A percentile compares a stretch with the other conserved stretches of the same genome.
Evolutionary conservation across 257 asterid species (phyloP).

Genomic region (Solanum rostratum): DNA sequence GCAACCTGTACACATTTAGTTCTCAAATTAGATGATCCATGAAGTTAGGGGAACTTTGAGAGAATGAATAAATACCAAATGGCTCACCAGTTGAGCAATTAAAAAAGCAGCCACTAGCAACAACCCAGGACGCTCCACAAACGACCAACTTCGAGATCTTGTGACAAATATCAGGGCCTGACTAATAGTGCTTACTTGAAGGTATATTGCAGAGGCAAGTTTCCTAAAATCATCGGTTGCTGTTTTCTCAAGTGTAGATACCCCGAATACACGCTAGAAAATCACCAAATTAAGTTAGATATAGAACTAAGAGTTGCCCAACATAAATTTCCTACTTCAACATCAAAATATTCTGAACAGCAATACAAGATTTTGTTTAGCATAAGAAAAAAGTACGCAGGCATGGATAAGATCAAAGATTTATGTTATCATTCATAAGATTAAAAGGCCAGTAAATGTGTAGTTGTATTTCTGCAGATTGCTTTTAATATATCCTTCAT

Average conservation of each 20-base stretch:
- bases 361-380: background rate
- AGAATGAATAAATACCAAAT: background rate
- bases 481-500: background rate
- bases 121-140: slow-evolving; percentile 85
- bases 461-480: background rate
- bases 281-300: background rate
- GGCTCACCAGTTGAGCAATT: slow-evolving; percentile 71
- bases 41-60: background rate
- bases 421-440: background rate
- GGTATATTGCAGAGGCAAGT: slow-evolving; percentile 93
- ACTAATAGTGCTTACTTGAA: slow-evolving; percentile 95
- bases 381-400: background rate
- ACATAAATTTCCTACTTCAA: background rate
- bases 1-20: slow-evolving; percentile 46
- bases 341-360: background rate
- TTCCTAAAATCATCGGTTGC: slow-evolving; percentile 88
- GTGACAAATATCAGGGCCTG: slow-evolving; percentile 96
- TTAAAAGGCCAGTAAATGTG: background rate
- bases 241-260: slow-evolving; percentile 80
- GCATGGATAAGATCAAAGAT: background rate
- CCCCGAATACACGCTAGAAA: slow-evolving; percentile 61
- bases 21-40: background rate
- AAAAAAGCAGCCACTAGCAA: slow-evolving; percentile 71
- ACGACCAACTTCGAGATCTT: slow-evolving; percentile 92
- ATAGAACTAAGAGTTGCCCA: background rate